phyloP scores from a whole-genome alignment of 371 early-diverging fungal genomes.

The Apophysomyces elegans region DNA sequence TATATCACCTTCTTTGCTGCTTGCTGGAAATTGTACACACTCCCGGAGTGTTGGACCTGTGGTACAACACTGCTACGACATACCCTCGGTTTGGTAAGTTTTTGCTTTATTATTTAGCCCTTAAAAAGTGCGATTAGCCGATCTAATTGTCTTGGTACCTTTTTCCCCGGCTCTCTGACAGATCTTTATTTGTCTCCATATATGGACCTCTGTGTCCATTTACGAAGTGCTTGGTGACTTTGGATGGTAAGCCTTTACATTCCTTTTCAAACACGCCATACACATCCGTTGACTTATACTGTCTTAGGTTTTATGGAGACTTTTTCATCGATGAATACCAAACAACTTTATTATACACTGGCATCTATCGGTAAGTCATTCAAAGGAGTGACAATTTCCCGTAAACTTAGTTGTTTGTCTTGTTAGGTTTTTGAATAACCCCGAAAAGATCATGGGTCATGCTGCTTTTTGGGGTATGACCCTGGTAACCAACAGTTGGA shows the following conservation, averaged over 20 bases:
- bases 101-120: too few relatives aligned
- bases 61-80: conserved; percentile 76
- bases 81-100: conserved; percentile 64
- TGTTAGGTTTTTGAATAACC: conserved; percentile 80
- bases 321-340: conserved; percentile 79
- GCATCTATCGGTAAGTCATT: conserved; percentile 74
- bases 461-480: conserved; percentile 91
- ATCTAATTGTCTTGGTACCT: too few relatives aligned
- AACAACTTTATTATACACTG: conserved; percentile 72
- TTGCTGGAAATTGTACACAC: conserved; percentile 73
- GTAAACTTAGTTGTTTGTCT: neutral
- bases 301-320: conserved; percentile 74
- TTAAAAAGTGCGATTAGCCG: too few relatives aligned
- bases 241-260: conserved; percentile 65
- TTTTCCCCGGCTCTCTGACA: conserved; percentile 14
- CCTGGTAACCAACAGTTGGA: conserved; percentile 77
- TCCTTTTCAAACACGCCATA: too few relatives aligned
- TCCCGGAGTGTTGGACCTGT: conserved; percentile 72
- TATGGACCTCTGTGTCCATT: conserved; percentile 85
- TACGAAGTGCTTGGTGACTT: conserved; percentile 90
- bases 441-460: conserved; percentile 89
- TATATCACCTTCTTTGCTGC: conserved; percentile 82
- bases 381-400: neutral
- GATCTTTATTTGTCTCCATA: conserved; percentile 80
- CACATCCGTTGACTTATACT: neutral